Evolutionary conservation across 2,329 filamentous ascomycete genomes (phyloP).

Genomic region (Talaromyces sp.): DNA sequence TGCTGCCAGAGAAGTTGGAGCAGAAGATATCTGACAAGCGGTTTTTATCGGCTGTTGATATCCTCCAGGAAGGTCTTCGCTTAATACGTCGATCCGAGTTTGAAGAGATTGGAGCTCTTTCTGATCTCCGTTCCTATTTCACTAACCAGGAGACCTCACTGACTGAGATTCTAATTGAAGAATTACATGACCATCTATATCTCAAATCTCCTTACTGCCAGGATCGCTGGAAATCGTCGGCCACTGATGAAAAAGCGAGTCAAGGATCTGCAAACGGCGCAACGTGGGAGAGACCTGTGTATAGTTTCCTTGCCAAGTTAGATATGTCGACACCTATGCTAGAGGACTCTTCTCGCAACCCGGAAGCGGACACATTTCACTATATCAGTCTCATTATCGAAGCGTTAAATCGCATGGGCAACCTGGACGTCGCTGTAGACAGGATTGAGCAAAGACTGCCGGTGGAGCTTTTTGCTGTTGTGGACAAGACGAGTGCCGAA

Average conservation of each 20-base stretch:
- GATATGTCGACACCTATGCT: slow-evolving; percentile 60
- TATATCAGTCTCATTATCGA: slow-evolving; percentile 88
- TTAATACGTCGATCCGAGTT: slow-evolving; percentile 83
- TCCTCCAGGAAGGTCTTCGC: slow-evolving; percentile 81
- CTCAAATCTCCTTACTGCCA: slow-evolving; percentile 97
- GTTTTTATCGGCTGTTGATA: slow-evolving; percentile 88
- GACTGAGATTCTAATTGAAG: slow-evolving; percentile 94
- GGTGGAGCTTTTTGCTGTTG: slow-evolving; percentile 88
- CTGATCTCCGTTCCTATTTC: slow-evolving; percentile 82
- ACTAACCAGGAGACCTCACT: slow-evolving; percentile 88
- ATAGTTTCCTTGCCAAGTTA: slow-evolving; percentile 57
- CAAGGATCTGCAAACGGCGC: slow-evolving; percentile 32
- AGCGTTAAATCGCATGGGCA: slow-evolving; percentile 82
- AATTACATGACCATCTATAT: slow-evolving; percentile 94
- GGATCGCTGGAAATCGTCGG: slow-evolving; percentile 84
- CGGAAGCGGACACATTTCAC: slow-evolving; percentile 91
- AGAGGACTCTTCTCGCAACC: slow-evolving; percentile 89
- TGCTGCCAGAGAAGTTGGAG: slow-evolving; percentile 88
- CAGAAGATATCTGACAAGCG: slow-evolving; percentile 94
- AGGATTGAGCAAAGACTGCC: slow-evolving; percentile 89
- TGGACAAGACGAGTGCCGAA: slow-evolving; percentile 92
- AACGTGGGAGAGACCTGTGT: slow-evolving; percentile 55
- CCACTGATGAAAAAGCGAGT: slow-evolving; percentile 33
- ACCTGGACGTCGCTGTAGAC: slow-evolving; percentile 81
- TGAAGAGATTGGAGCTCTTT: slow-evolving; percentile 84